phyloP scores from a whole-genome alignment of 108 stramenopile genomes.

The Discostella stelligeroides region DNA sequence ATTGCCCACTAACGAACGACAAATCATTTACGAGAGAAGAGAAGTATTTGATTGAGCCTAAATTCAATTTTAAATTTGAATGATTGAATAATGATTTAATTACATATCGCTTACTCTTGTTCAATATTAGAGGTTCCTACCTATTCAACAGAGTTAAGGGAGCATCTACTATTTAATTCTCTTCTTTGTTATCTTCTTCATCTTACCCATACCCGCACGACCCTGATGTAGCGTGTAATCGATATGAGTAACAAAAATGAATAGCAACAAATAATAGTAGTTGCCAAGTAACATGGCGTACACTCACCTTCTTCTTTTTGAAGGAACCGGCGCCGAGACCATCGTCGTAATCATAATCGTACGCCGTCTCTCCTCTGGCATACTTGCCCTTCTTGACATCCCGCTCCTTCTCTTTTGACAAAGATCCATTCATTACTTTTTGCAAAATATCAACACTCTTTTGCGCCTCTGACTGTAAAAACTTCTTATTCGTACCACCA shows the following conservation, averaged over 20 bases:
- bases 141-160: no score
- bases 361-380: conserved; percentile 87
- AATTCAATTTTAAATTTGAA: no score
- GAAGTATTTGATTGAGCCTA: no score
- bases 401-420: conserved; percentile 70
- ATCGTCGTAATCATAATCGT: conserved; percentile 90
- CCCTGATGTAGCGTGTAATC: conserved; percentile 37
- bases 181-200: conserved; percentile 89
- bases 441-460: conserved; percentile 74
- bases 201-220: conserved; percentile 85
- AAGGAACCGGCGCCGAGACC: conserved; percentile 75
- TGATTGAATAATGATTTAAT: background rate
- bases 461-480: conserved; percentile 56
- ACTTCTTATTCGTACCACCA: conserved; percentile 51
- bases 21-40: background rate
- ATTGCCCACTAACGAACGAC: background rate
- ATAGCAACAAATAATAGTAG: background rate
- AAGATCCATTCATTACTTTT: conserved; percentile 76
- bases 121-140: no score
- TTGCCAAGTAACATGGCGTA: background rate
- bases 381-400: conserved; percentile 72
- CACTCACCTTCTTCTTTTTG: conserved; percentile 82
- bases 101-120: background rate
- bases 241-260: background rate
- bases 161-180: conserved; percentile 54